phyloP scores from a whole-genome alignment of 2,329 filamentous ascomycete genomes.

The Pseudogymnoascus sp. region DNA sequence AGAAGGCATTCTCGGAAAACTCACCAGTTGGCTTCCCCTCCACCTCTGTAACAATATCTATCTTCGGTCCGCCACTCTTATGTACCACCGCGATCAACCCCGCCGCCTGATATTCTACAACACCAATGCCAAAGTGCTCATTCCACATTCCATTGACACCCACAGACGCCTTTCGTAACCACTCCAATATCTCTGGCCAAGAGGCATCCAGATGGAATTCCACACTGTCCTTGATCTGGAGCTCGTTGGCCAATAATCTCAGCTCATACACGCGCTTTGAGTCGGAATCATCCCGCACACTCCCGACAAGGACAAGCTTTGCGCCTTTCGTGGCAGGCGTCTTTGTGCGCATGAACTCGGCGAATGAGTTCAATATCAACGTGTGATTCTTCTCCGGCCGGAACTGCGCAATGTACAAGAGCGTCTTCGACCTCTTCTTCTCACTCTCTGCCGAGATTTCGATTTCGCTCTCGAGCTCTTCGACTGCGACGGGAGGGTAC shows the following conservation, averaged over 20 bases:
- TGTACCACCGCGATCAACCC: constrained; percentile 91
- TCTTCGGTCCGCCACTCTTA: constrained; percentile 83
- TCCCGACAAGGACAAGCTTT: constrained; percentile 78
- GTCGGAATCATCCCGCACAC: constrained; percentile 79
- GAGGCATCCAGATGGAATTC: constrained; percentile 85
- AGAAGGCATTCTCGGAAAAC: constrained; percentile 21
- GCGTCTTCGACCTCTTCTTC: constrained; percentile 58
- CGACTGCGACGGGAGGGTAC: constrained; percentile 87
- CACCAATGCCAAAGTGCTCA: constrained; percentile 96
- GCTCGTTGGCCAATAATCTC: constrained; percentile 76
- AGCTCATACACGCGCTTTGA: constrained; percentile 82
- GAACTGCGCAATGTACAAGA: constrained; percentile 96
- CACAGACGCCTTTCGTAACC: constrained; percentile 69
- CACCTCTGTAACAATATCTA: constrained; percentile 82
- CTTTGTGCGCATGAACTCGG: constrained; percentile 60
- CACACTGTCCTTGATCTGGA: constrained; percentile 76
- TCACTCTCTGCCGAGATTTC: constrained; percentile 66
- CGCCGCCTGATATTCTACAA: constrained; percentile 96
- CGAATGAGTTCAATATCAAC: constrained; percentile 78
- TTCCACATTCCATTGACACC: constrained; percentile 99
- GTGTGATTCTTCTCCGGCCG: constrained; percentile 95
- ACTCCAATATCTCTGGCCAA: constrained; percentile 79
- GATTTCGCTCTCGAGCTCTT: constrained; percentile 71
- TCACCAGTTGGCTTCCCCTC: constrained; percentile 72
- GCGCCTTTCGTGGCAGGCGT: constrained; percentile 48